Evolutionary conservation across 371 early-diverging fungal species (phyloP).

Genomic region (Vairimorpha apis): DNA sequence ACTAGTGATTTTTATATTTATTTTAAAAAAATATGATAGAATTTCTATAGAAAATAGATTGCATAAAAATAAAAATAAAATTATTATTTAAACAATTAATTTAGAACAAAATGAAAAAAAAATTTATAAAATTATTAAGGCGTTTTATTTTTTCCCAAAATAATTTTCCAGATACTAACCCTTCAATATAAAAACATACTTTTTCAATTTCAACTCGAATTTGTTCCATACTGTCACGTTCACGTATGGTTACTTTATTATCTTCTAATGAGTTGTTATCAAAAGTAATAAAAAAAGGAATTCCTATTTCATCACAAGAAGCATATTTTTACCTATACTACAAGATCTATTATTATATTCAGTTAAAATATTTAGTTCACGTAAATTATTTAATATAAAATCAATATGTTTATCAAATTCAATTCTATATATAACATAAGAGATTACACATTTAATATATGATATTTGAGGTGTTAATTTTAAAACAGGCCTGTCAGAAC

Average conservation of each 20-base stretch:
- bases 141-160: not conserved
- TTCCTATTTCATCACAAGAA: conserved; percentile 94
- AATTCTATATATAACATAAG: conserved; percentile 73
- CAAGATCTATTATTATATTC: conserved; percentile 53
- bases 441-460: conserved; percentile 81
- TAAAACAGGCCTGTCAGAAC: conserved; percentile 68
- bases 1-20: no score
- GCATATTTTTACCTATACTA: conserved; percentile 95
- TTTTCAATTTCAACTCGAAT: conserved; percentile 66
- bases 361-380: conserved; percentile 35
- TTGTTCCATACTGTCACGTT: conserved; percentile 90
- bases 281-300: conserved; percentile 92
- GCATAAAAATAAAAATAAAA: no score
- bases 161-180: not conserved
- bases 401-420: conserved; percentile 70
- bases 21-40: no score
- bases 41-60: no score
- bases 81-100: no score
- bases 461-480: conserved; percentile 70
- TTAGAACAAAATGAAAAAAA: no score
- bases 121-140: no score
- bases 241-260: conserved; percentile 83
- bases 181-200: not conserved
- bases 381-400: conserved; percentile 63
- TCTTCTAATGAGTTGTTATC: conserved; percentile 92